Base-by-base conservation (phyloP, 176 grass and related monocot genomes). In the Musa beccarii region DNA sequence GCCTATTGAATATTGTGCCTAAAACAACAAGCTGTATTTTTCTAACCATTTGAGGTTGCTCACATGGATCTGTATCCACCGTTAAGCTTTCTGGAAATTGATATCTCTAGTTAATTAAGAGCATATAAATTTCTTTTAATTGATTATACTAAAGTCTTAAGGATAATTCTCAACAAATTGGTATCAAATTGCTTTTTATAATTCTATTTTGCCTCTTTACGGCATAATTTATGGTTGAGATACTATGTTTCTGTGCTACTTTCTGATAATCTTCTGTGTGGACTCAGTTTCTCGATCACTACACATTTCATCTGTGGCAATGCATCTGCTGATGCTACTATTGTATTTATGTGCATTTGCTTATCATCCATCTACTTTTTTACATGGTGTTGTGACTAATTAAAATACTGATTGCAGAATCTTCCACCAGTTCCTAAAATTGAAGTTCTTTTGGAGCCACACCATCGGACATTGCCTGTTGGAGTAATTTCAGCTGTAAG, bases 381-480 rank as follows among this genome's bases (percentile, higher is more conserved):
- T 68, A 43, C 43, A 68, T 21, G 51, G 26, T 84, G 24, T 62
- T 14, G 75, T 17, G 80, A 76, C 68, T 86, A 68, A 84, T 29
- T 70, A 1, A 15, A 21, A 55, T 79, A 80, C 76, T 71, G 68
- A 34, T 66, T 62, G 51, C 90, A 97, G 90, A 53, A 75, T 66
- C 90, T 93, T 83, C 84, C 87, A 72, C 82, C 82, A 69, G 88
- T 97, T 73, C 87, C 93, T 53, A 90, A 92, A 75, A 86, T 97
- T 78, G 84, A 89, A 68, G 81, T 81, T 59, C 77, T 85, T 14
- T 71, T 93, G 81, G 88, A 93, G 68, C 82, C 78, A 76, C 87
- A 93, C 79, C 93, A 97, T 81, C 82, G 85, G 76, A 80, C 85
- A 69, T 84, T 92, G 25, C 90, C 87, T 61, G 84, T 97, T 53